phyloP scores from a whole-genome alignment of 2,329 filamentous ascomycete genomes.

The Rasamsonia emersonii region DNA sequence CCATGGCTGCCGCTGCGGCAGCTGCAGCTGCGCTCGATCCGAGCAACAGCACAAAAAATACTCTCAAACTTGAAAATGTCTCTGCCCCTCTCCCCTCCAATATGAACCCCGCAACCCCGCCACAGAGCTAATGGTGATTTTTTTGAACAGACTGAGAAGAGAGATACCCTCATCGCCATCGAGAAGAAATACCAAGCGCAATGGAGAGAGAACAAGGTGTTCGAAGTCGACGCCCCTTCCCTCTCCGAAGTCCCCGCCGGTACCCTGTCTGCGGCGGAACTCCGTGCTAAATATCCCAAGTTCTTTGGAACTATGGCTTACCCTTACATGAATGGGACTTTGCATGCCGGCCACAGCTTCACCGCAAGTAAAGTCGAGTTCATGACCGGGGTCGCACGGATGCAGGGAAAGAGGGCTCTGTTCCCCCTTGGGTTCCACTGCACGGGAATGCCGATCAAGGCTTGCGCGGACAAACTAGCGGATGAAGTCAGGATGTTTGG shows the following conservation, averaged over 20 bases:
- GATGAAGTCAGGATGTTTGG: slow-evolving; percentile 87
- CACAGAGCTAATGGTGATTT: slow-evolving; percentile 1
- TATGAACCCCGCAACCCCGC: not conserved
- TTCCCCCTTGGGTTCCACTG: slow-evolving; percentile 94
- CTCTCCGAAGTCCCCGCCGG: slow-evolving; percentile 67
- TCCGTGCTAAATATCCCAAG: slow-evolving; percentile 77
- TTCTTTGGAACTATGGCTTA: slow-evolving; percentile 78
- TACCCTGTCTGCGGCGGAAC: slow-evolving; percentile 62
- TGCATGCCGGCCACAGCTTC: slow-evolving; percentile 89
- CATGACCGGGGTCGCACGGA: slow-evolving; percentile 72
- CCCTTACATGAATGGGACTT: slow-evolving; percentile 77
- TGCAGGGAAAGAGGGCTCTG: slow-evolving; percentile 79
- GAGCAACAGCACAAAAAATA: slow-evolving; percentile 48
- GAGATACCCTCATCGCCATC: slow-evolving; percentile 68
- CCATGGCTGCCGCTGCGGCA: slow-evolving; percentile 38
- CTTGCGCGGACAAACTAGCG: slow-evolving; percentile 88
- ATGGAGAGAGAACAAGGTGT: slow-evolving; percentile 71
- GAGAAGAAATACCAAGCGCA: slow-evolving; percentile 89
- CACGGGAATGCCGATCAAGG: slow-evolving; percentile 97
- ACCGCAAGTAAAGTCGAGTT: slow-evolving; percentile 92
- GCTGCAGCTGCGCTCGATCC: slow-evolving; percentile 49
- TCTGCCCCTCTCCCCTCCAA: slow-evolving; percentile 11
- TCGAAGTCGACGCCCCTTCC: slow-evolving; percentile 78
- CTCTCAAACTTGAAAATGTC: slow-evolving; percentile 57
- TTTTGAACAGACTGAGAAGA: slow-evolving; percentile 63